Evolutionary conservation across 2,329 filamentous ascomycete species (phyloP).

Genomic region (Cytospora piceicola): DNA sequence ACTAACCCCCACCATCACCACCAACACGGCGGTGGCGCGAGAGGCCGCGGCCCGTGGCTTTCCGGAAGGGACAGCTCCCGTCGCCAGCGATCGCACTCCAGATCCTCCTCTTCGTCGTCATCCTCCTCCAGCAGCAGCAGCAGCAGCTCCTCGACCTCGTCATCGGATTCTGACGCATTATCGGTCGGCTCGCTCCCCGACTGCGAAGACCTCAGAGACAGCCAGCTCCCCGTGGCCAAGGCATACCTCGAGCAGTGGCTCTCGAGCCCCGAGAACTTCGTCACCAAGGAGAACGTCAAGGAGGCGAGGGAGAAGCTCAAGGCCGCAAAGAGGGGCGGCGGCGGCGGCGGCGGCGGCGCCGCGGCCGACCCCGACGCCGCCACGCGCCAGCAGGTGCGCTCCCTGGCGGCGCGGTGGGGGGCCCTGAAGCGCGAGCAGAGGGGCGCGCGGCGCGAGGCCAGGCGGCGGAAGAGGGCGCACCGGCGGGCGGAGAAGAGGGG

Average conservation of each 20-base stretch:
- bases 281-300: conserved; percentile 51
- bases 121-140: conserved; percentile 44
- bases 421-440: conserved; percentile 44
- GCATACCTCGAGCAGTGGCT: conserved; percentile 54
- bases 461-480: conserved; percentile 39
- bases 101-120: conserved; percentile 38
- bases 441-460: conserved; percentile 39
- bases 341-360: conserved; percentile 19
- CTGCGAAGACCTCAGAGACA: conserved; percentile 53
- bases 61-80: conserved; percentile 26
- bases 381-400: conserved; percentile 51
- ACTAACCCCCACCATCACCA: conserved; percentile 1
- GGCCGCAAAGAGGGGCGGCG: conserved; percentile 38
- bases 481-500: conserved; percentile 38
- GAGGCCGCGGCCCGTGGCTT: conserved; percentile 29
- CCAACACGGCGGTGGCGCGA: conserved; percentile 4
- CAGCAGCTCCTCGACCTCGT: conserved; percentile 42
- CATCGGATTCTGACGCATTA: conserved; percentile 41
- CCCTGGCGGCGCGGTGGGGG: conserved; percentile 50
- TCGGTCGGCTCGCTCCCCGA: conserved; percentile 58
- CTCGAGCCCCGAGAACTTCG: conserved; percentile 51
- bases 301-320: conserved; percentile 50
- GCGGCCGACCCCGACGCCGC: conserved; percentile 37
- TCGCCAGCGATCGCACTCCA: conserved; percentile 34
- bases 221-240: conserved; percentile 53